Conservation (phyloP, 2,329 filamentous ascomycete genomes). For the Cytospora paraplurivora region DNA sequence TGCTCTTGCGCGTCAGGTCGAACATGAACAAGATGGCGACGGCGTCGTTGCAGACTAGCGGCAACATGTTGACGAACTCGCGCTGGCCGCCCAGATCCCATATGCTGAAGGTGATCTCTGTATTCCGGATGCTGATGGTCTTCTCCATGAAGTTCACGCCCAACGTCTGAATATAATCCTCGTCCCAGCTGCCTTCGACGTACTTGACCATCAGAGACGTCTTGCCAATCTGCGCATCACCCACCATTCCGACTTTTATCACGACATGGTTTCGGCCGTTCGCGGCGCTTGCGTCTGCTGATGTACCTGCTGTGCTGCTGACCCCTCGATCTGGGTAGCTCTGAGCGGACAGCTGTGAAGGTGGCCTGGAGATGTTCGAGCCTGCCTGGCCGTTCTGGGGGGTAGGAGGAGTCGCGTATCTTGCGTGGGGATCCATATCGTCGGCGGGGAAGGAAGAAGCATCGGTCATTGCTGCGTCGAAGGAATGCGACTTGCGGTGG, state of each 20-base stretch:
- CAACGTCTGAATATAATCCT: slow-evolving; percentile 98
- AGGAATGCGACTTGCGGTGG: slow-evolving; percentile 48
- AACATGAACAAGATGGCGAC: slow-evolving; percentile 99
- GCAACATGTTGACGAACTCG: slow-evolving; percentile 99
- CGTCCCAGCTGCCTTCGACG: slow-evolving; percentile 98
- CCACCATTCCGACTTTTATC: slow-evolving; percentile 99
- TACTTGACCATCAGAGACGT: slow-evolving; percentile 99
- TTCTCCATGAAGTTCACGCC: slow-evolving; percentile 99
- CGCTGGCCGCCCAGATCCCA: slow-evolving; percentile 98
- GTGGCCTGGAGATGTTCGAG: slow-evolving; percentile 54
- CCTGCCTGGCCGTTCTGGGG: slow-evolving; percentile 38
- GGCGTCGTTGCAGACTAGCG: slow-evolving; percentile 98
- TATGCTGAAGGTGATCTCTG: slow-evolving; percentile 98
- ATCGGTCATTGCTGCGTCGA: slow-evolving; percentile 50
- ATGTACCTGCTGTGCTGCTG: slow-evolving; percentile 36
- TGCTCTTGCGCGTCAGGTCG: slow-evolving; percentile 96
- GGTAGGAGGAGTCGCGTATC: slow-evolving; percentile 51
- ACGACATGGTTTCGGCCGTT: slow-evolving; percentile 73
- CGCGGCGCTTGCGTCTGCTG: slow-evolving; percentile 39
- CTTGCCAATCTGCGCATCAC: slow-evolving; percentile 98
- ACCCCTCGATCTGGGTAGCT: slow-evolving; percentile 50
- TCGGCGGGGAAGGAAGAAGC: slow-evolving; percentile 38
- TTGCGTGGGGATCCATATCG: slow-evolving; percentile 45
- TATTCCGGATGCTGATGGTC: slow-evolving; percentile 98
- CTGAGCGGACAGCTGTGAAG: slow-evolving; percentile 54